Conservation (phyloP, 2,329 filamentous ascomycete genomes). For the Arthroderma uncinatum region DNA sequence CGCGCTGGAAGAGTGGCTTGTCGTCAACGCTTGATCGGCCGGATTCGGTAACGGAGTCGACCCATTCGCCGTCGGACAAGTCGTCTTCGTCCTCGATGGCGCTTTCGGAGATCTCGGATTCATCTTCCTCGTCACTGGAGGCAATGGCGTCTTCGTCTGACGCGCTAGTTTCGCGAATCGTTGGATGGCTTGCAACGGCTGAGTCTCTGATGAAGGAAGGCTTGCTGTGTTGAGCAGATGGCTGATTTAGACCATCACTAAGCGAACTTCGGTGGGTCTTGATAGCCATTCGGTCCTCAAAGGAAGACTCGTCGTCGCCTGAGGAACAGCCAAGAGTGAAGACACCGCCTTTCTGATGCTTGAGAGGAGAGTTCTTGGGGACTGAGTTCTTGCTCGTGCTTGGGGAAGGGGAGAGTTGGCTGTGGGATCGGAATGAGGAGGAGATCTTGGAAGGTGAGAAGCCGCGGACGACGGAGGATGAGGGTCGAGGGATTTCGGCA, state of each 20-base stretch:
- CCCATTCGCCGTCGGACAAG: conserved; percentile 48
- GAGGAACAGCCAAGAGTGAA: conserved; percentile 70
- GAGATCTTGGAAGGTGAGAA: conserved; percentile 69
- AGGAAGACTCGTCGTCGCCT: conserved; percentile 70
- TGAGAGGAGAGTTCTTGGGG: conserved; percentile 43
- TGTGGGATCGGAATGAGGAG: conserved; percentile 55
- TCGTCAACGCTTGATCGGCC: conserved; percentile 74
- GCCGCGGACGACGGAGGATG: conserved; percentile 67
- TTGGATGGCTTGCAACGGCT: conserved; percentile 52
- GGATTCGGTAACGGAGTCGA: conserved; percentile 64
- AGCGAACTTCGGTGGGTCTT: conserved; percentile 44
- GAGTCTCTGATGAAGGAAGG: conserved; percentile 66
- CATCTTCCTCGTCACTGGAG: conserved; percentile 50
- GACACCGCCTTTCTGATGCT: conserved; percentile 57
- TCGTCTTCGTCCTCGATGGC: conserved; percentile 58
- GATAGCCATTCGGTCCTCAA: conserved; percentile 50
- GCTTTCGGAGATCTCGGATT: conserved; percentile 62
- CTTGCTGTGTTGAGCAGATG: conserved; percentile 50
- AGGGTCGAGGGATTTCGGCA: conserved; percentile 41
- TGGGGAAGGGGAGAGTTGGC: conserved; percentile 41
- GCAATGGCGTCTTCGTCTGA: conserved; percentile 50
- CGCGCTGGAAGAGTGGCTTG: conserved; percentile 71
- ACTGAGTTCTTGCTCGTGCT: conserved; percentile 47
- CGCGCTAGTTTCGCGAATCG: conserved; percentile 44
- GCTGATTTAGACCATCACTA: conserved; percentile 42